These are phyloP conservation scores for Conoideocrella luteorostrata DNA, from an alignment of 2,329 filamentous ascomycete species.

Conservation along the genomic window DNA sequence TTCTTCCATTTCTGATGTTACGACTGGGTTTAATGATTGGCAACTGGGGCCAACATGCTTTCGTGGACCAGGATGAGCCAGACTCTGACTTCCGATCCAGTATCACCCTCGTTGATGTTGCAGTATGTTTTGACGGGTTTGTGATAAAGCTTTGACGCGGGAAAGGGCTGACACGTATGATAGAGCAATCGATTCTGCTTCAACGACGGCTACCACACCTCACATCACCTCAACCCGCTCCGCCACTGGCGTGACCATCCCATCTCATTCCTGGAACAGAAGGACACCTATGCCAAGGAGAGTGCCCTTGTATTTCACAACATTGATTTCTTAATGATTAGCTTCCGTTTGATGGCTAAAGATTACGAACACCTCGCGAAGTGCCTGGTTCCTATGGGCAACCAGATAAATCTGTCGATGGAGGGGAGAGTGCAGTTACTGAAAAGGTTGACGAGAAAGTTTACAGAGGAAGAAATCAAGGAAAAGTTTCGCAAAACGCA, in stretches of 20 bases:
- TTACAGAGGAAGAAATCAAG: conserved; percentile 58
- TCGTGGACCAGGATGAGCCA: conserved; percentile 69
- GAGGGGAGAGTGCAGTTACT: conserved; percentile 59
- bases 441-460: conserved; percentile 56
- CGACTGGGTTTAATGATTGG: conserved; percentile 71
- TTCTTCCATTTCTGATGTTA: conserved; percentile 61
- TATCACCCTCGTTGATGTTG: conserved; percentile 72
- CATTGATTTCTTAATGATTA: conserved; percentile 76
- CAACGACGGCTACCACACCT: conserved; percentile 79
- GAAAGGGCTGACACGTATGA: background rate
- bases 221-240: conserved; percentile 70
- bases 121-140: too few relatives aligned
- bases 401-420: conserved; percentile 60
- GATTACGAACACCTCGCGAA: conserved; percentile 64
- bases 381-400: conserved; percentile 67
- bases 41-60: conserved; percentile 80
- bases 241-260: conserved; percentile 81
- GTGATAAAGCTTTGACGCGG: too few relatives aligned
- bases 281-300: conserved; percentile 58
- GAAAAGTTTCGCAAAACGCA: conserved; percentile 41
- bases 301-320: conserved; percentile 71
- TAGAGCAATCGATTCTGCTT: conserved; percentile 77
- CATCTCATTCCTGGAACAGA: conserved; percentile 63
- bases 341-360: conserved; percentile 59
- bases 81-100: conserved; percentile 74